These are phyloP conservation scores for Oryza australiensis DNA, from an alignment of 176 grass and related monocot genomes.

Conservation along the genomic window DNA sequence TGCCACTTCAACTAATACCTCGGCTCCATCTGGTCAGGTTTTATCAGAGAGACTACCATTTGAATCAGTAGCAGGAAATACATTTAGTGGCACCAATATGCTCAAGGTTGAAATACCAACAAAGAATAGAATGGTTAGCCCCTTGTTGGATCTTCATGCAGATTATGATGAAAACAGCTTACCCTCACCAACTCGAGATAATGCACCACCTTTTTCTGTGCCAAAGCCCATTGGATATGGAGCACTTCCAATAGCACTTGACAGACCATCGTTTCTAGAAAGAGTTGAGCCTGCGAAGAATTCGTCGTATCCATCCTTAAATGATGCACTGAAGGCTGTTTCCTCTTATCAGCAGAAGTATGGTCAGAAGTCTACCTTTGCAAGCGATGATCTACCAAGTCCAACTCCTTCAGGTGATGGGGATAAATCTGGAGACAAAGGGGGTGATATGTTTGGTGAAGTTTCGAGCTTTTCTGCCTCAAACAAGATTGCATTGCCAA, in stretches of 20 bases:
- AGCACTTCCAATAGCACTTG: constrained; percentile 38
- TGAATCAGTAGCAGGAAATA: constrained; percentile 47
- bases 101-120: constrained; percentile 52
- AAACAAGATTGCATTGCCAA: constrained; percentile 29
- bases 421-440: constrained; percentile 57
- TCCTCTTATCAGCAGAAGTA: constrained; percentile 87
- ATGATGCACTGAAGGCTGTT: constrained; percentile 85
- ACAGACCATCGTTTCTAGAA: constrained; percentile 35
- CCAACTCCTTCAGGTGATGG: constrained; percentile 86
- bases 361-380: constrained; percentile 54
- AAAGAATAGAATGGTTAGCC: constrained; percentile 62
- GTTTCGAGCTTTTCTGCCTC: constrained; percentile 62
- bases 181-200: constrained; percentile 79
- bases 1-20: constrained; percentile 22
- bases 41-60: constrained; percentile 38
- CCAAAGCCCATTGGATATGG: constrained; percentile 66
- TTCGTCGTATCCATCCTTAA: constrained; percentile 51
- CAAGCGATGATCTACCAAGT: constrained; percentile 77
- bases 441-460: constrained; percentile 53
- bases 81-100: constrained; percentile 34
- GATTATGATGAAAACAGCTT: constrained; percentile 96
- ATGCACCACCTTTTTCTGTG: constrained; percentile 52
- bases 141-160: constrained; percentile 88
- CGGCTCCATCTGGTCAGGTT: constrained; percentile 38
- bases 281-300: constrained; percentile 33